Base-by-base conservation (phyloP, 129 eudicot species). In the Artemisia annua region DNA sequence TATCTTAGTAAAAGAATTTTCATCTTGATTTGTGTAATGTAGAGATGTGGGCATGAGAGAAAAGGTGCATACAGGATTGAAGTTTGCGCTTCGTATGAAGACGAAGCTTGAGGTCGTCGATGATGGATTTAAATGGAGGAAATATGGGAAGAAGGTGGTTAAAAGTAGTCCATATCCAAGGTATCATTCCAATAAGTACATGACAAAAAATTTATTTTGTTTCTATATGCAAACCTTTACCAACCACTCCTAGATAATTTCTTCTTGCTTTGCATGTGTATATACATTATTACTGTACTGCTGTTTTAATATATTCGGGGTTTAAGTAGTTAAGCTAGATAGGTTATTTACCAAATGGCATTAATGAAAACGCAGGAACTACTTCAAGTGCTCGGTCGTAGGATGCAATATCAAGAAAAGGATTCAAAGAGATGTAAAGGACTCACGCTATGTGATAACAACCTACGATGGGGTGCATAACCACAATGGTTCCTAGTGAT, bases 71-170 rank as follows among this genome's bases (percentile, higher is more conserved):
- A 67, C 61, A n/a, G 73, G 66, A 60, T 32, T 7, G 32, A 78
- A 70, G 63, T 18, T 83, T 72, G 82, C 79, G 14, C 73, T 83
- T 30, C 67, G 84, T 28, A 76, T 78, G 64, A 60, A 71, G 75
- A 75, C 82, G 3, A 63, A 80, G 76, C 79, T 71, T 48, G 87
- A 83, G 66, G 67, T 57, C 52, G 46, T 83, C 32, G 80, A 83
- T 65, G 86, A 83, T 75, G 86, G 86, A 73, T 82, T 51, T 43
- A 82, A 73, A 55, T 82, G 86, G 86, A 82, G 86, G 70, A 83
- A 80, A 44, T 83, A 83, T 14, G 87, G 87, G 51, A 83, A 79
- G 82, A 83, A 83, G 79, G 76, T 58, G 79, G 69, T 83, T 70
- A 80, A 76, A 58, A 67, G 22, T 44, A 83, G 61, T 61, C 76